These are phyloP conservation scores for Paramecium tetraurelia DNA, from an alignment of 73 alveolate species.

Conservation along the genomic window DNA sequence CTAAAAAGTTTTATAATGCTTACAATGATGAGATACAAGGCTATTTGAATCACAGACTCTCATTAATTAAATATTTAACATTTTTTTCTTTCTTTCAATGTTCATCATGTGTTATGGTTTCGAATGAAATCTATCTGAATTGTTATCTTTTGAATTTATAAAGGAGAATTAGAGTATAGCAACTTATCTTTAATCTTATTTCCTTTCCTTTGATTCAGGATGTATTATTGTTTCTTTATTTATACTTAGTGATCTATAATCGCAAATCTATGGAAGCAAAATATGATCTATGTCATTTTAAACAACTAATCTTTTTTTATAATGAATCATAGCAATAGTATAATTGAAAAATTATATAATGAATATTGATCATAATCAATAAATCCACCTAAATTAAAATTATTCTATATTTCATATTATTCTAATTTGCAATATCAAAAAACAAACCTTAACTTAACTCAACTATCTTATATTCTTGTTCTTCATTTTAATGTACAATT, in stretches of 20 bases:
- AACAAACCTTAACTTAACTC: neutral
- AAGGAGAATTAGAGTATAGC: neutral
- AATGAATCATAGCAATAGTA: neutral
- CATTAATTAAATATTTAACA: neutral
- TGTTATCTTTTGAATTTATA: neutral
- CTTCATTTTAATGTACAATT: too few relatives aligned
- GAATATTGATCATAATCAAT: neutral
- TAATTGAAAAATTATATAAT: neutral
- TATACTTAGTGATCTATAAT: neutral
- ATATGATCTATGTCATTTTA: neutral
- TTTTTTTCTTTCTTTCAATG: neutral
- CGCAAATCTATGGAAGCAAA: neutral
- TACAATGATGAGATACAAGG: neutral
- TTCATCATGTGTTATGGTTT: conserved; percentile 7
- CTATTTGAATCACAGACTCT: neutral
- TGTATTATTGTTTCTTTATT: neutral
- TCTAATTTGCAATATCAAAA: neutral
- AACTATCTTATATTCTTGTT: neutral
- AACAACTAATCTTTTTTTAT: neutral
- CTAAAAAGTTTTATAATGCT: neutral
- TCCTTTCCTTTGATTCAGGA: neutral
- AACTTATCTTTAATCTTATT: neutral
- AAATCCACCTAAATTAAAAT: neutral
- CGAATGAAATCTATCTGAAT: neutral
- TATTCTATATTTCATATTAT: neutral